Evolutionary conservation across 768 basidiomycete genomes (phyloP).

Genomic region (Mrakia frigida): DNA sequence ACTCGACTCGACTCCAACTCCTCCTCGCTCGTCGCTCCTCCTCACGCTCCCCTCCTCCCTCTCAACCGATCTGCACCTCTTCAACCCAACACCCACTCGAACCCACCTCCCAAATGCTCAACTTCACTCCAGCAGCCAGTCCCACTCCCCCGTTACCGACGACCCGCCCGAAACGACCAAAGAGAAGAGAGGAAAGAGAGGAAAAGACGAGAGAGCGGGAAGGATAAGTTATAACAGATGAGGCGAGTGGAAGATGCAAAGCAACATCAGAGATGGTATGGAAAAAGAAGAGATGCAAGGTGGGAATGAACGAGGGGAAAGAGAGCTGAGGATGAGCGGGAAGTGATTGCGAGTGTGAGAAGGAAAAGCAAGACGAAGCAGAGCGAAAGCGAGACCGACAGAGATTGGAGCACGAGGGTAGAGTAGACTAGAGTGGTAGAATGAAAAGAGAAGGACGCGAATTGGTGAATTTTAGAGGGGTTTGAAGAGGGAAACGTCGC

Average conservation of each 20-base stretch:
- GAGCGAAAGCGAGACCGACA: background rate
- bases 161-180: slow-evolving; percentile 1
- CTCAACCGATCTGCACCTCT: background rate
- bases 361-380: background rate
- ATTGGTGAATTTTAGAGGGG: background rate
- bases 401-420: background rate
- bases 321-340: background rate
- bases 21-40: background rate
- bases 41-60: too few species aligned
- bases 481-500: background rate
- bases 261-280: background rate
- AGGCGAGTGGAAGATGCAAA: background rate
- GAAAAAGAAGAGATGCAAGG: background rate
- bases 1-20: background rate
- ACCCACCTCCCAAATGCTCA: background rate
- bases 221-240: background rate
- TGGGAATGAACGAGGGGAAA: background rate
- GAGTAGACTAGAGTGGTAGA: background rate
- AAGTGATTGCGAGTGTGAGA: background rate
- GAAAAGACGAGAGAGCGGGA: background rate
- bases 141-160: background rate
- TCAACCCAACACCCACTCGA: background rate
- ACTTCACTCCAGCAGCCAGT: background rate
- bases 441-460: background rate
- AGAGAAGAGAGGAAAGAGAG: background rate